A percentile compares a stretch with the other conserved stretches of the same genome.
Evolutionary conservation across 2,329 filamentous ascomycete genomes (phyloP).

Genomic region (Stenocarpella maydis): DNA sequence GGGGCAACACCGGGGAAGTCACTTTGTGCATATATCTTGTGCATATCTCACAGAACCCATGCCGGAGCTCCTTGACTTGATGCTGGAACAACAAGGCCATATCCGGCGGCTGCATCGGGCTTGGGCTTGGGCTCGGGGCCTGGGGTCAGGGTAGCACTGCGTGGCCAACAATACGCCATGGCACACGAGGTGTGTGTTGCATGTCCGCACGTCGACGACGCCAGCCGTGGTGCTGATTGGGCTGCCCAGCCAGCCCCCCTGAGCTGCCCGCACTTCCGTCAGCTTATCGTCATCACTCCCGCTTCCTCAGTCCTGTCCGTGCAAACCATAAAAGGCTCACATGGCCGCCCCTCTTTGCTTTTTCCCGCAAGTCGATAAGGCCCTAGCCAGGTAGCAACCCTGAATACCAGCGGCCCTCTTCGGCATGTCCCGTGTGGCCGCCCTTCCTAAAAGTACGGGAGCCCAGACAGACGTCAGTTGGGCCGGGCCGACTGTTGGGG

Average conservation of each 20-base stretch:
- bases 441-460: conserved; percentile 7
- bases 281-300: conserved; percentile 16
- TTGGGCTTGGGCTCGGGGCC: too few species aligned
- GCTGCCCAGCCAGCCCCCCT: neutral
- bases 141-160: conserved; percentile 12
- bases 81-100: neutral
- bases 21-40: conserved; percentile 12
- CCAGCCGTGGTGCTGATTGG: neutral
- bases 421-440: conserved; percentile 20
- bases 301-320: conserved; percentile 14
- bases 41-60: conserved; percentile 17
- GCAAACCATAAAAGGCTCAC: conserved; percentile 27
- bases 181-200: conserved; percentile 17
- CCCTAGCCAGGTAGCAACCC: too few species aligned
- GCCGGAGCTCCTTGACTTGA: conserved; percentile 9
- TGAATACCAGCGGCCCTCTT: neutral
- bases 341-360: conserved; percentile 23
- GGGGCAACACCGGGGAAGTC: conserved; percentile 12
- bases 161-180: neutral
- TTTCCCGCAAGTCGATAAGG: conserved; percentile 2
- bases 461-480: too few species aligned
- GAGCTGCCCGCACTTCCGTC: conserved; percentile 17
- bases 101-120: conserved; percentile 17
- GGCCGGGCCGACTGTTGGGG: neutral
- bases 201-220: neutral